A percentile compares a stretch with the other conserved stretches of the same genome.
These are phyloP conservation scores for Edaphochlamys debaryana DNA, from an alignment of 139 green algal species.

Conservation along the genomic window DNA sequence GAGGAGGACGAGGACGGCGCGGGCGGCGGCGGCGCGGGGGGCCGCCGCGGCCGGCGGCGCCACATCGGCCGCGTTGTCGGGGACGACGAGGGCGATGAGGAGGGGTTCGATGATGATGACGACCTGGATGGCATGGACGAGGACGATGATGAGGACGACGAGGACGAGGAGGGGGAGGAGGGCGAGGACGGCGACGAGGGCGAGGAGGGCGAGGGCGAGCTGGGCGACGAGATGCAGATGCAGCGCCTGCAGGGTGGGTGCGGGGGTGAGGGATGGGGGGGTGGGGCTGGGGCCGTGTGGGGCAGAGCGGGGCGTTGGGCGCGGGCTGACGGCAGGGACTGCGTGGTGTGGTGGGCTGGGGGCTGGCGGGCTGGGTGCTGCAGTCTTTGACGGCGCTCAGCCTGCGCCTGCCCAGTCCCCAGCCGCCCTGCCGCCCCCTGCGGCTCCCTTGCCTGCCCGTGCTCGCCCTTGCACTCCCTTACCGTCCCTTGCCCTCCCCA, in stretches of 20 bases:
- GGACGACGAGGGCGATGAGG: constrained; percentile 27
- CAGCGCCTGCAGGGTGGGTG: constrained; percentile 32
- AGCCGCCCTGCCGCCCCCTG: too few species aligned
- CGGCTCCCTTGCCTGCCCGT: too few species aligned
- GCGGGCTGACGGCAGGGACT: too few species aligned
- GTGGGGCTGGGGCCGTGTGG: not conserved
- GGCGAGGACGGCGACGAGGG: constrained; percentile 44
- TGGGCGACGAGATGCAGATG: constrained; percentile 22
- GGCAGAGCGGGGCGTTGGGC: not conserved
- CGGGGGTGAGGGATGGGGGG: not conserved
- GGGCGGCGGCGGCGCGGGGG: too few species aligned
- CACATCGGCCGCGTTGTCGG: constrained; percentile 5
- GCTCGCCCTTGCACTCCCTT: too few species aligned
- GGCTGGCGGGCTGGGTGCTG: too few species aligned
- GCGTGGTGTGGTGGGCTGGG: too few species aligned
- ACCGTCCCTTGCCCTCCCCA: too few species aligned
- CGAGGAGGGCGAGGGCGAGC: constrained; percentile 34
- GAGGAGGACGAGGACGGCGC: constrained; percentile 4
- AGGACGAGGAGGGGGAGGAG: constrained; percentile 28
- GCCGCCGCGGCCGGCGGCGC: not conserved
- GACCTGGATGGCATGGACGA: not conserved
- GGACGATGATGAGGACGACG: not conserved
- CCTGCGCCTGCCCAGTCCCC: too few species aligned
- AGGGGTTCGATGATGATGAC: constrained; percentile 17
- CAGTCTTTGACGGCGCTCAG: too few species aligned